Base-by-base conservation (phyloP, 2,329 filamentous ascomycete genomes). In the Pseudogymnoascus sp. region DNA sequence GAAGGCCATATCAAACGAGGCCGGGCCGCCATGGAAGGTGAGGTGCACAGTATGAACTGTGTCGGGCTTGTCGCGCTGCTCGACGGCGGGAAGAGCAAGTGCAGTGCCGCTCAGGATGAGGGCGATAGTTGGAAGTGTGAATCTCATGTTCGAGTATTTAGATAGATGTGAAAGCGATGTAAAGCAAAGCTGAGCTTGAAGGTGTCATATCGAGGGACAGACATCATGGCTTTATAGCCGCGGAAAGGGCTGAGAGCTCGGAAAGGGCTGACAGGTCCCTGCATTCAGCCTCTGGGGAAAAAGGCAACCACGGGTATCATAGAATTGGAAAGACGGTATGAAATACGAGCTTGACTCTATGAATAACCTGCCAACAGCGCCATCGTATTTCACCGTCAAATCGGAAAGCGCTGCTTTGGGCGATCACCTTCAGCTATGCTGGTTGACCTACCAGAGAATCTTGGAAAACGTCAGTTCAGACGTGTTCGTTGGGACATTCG, bases 21-120 rank as follows among this genome's bases (percentile, higher is more conserved):
- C 74, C 6, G 78, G 74, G 2, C 74, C 77, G 37, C 74, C 76
- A 67, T 78, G 74, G 68, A 82, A 80, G 18, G 69, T 78, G 60
- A 82, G 51, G 29, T 36, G 51, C n/a, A 57, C 51, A 34, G 51
- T 57, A 6, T 57, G 51, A 14, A 57, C 51, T 34, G 26, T 12
- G 51, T 57, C 51, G 14, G 26, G 51, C 26, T n/a, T 16, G 26
- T 54, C 47, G 2, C 7, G 26, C n/a, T 34, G n/a, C n/a, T 57
- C 51, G 5, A 16, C 29, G 16, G 51, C n/a, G 16, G 51, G 51
- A 34, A 34, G 29, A 36, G 51, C 51, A 57, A 57, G 16, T 7
- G 51, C 29, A 34, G 51, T 57, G 51, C 51, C 51, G 29, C 51
- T 57, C 51, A 57, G 10, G 16, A 57, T 8, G 51, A 57, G 51